Evolutionary conservation across 208 protist species (phyloP).

Genomic region (Trypanosoma conorhini): DNA sequence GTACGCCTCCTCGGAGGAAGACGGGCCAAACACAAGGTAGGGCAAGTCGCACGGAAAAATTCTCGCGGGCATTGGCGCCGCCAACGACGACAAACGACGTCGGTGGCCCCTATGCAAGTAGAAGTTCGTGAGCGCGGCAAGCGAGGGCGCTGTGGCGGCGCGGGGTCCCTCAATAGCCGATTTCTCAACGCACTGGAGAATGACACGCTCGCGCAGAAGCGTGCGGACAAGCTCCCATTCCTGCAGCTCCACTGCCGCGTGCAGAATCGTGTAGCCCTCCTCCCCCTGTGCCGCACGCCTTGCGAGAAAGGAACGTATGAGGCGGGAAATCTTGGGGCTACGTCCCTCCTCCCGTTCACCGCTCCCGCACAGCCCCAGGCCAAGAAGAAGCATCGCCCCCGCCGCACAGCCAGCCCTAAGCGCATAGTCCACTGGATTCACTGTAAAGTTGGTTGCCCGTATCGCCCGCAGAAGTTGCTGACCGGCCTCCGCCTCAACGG

Average conservation of each 20-base stretch:
- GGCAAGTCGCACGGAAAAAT: conserved; percentile 13
- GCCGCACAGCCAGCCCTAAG: conserved; percentile 45
- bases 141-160: neutral
- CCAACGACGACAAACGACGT: neutral
- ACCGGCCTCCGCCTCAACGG: conserved; percentile 23
- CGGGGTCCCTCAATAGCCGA: neutral
- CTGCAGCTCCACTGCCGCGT: conserved; percentile 63
- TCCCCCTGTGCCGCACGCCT: conserved; percentile 3
- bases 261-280: conserved; percentile 54
- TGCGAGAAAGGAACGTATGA: conserved; percentile 12
- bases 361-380: conserved; percentile 45
- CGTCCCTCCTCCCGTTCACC: conserved; percentile 23
- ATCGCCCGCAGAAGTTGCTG: conserved; percentile 7
- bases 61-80: neutral
- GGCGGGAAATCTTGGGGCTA: conserved; percentile 4
- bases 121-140: conserved; percentile 10
- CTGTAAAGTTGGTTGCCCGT: conserved; percentile 23
- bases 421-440: conserved; percentile 61
- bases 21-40: conserved; percentile 13
- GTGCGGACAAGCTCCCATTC: conserved; percentile 38
- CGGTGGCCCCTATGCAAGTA: conserved; percentile 11
- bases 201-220: conserved; percentile 38
- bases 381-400: conserved; percentile 56
- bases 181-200: neutral
- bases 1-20: neutral